Evolutionary conservation across 75 land plant genomes (phyloP).

Genomic region (Larix kaempferi): DNA sequence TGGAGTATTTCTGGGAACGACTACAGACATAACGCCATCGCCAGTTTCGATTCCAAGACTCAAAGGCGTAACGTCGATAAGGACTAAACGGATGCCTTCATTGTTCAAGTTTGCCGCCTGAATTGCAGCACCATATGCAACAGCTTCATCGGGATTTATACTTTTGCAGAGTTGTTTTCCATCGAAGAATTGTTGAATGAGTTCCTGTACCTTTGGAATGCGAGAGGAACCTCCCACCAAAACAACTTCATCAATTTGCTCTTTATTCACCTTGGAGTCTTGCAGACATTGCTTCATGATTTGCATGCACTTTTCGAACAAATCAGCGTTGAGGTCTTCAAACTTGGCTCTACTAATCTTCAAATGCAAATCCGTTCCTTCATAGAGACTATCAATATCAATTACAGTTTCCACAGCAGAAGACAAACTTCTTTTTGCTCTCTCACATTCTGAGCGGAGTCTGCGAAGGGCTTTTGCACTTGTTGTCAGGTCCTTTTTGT

Average conservation of each 20-base stretch:
- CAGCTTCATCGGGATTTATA: neutral
- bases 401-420: conserved; percentile 28
- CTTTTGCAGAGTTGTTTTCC: neutral
- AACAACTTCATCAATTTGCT: conserved; percentile 21
- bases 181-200: neutral
- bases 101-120: neutral
- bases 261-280: neutral
- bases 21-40: neutral
- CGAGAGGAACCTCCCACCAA: conserved; percentile 26
- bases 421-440: conserved; percentile 23
- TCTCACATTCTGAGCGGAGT: conserved; percentile 19
- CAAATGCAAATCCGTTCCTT: conserved; percentile 15
- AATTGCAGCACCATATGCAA: neutral
- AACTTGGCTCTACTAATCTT: conserved; percentile 24
- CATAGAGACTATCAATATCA: conserved; percentile 16
- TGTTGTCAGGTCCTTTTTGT: conserved; percentile 12
- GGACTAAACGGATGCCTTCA: neutral
- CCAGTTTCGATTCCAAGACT: neutral
- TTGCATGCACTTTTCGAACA: conserved; percentile 27
- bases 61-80: neutral
- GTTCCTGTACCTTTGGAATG: conserved; percentile 25
- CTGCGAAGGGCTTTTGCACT: conserved; percentile 18
- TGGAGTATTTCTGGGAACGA: neutral
- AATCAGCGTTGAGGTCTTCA: conserved; percentile 18
- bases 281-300: neutral